Percentiles rank a stretch among this genome's conserved stretches.
Conservation (phyloP, 2,329 filamentous ascomycete species). For the Colletotrichum sp. region DNA sequence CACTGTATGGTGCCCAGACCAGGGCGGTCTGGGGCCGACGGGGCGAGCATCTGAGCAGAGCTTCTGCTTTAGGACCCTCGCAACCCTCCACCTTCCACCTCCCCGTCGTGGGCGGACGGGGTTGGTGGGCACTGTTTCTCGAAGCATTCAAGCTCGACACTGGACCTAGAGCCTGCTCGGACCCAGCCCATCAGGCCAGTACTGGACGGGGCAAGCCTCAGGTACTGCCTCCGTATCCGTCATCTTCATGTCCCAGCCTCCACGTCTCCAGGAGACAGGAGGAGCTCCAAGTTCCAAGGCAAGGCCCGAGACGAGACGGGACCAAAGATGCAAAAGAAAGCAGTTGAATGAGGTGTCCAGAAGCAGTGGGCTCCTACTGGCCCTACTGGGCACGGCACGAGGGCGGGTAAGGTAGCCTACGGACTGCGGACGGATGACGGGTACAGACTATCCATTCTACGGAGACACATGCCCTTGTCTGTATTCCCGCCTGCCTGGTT, state of each 20-base stretch:
- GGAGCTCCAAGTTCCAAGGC: neutral
- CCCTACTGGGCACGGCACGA: slow-evolving; percentile 11
- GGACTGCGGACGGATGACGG: neutral
- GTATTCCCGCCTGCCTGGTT: slow-evolving; percentile 5
- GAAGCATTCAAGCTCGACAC: slow-evolving; percentile 5
- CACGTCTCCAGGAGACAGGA: neutral
- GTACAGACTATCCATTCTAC: neutral
- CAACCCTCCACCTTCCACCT: slow-evolving; percentile 10
- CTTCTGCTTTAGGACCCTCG: slow-evolving; percentile 8
- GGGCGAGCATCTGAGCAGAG: slow-evolving; percentile 12
- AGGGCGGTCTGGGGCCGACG: slow-evolving; percentile 11
- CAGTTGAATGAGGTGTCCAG: neutral
- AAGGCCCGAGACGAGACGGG: neutral
- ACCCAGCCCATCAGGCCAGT: neutral
- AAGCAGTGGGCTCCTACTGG: neutral
- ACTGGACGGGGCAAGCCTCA: slow-evolving; percentile 9
- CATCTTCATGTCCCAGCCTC: neutral
- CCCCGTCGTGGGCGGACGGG: slow-evolving; percentile 2
- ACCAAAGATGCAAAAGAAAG: neutral
- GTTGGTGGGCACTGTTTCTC: neutral
- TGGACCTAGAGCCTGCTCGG: neutral
- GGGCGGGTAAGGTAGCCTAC: neutral
- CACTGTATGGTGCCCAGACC: neutral
- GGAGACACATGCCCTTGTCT: neutral
- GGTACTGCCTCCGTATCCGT: slow-evolving; percentile 3